Base-by-base conservation (phyloP, 2,329 filamentous ascomycete species). In the Trichoderma hamatum region DNA sequence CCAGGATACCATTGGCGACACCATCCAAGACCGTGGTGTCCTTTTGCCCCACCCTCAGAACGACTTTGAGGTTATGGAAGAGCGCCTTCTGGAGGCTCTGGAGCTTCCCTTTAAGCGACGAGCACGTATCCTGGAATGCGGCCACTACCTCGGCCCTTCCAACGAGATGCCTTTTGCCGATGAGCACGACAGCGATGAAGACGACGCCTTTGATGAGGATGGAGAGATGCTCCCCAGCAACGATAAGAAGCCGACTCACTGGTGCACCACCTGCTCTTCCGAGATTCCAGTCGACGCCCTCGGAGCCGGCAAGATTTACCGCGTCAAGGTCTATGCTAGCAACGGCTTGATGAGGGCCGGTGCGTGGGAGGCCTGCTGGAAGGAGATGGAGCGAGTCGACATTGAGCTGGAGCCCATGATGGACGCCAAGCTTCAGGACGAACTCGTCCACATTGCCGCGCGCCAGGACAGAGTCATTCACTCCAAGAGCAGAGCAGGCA, bases 351-450 rank as follows among this genome's bases (percentile, higher is more conserved):
- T 99, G 93, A 88, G 90, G 69, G 90, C 93, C 5, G 93, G 93
- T 0, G 95, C 96, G 0, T 99, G 96, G 96, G 88, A 88, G 5
- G 94, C 94, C 2, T 95, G 93, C 69, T 99, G 95, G 95, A 92
- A 89, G 73, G 95, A 98, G 80, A 99, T 99, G 96, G 96, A 99
- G 81, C 88, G 95, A n/a, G 93, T 98, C 0, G 96, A 99, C 76
- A 92, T 97, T 1, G 95, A 98, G 79, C 88, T 99, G 64, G 88
- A 92, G 74, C 92, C 96, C 3, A 87, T 90, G 75, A 85, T 94
- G 13, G 86, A 89, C 21, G 78, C 86, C 0, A 80, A 83, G 1
- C 76, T 90, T 14, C 84, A 89, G 66, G 84, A 85, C 21, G 87
- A 89, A 72, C 80, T 94, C 24, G 86, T 89, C 69, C 81, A 81